Evolutionary conservation across 768 basidiomycete species (phyloP).

Genomic region (Phaffia australis): DNA sequence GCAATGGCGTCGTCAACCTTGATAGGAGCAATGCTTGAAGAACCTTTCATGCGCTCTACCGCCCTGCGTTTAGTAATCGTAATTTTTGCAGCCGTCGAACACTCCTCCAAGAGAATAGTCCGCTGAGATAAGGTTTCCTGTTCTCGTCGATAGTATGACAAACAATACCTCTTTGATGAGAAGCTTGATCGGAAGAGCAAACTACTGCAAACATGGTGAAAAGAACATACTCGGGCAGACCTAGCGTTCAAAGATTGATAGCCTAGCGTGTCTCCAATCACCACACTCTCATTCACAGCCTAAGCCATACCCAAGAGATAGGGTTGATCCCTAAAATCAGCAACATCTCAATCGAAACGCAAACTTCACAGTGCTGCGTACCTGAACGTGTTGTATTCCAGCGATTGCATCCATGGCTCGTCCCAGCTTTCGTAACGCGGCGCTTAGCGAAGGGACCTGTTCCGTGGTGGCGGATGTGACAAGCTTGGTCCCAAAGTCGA

Average conservation of each 20-base stretch:
- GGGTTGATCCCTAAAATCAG: background rate
- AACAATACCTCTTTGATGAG: background rate
- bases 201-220: background rate
- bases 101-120: slow-evolving; percentile 82
- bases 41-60: slow-evolving; percentile 48
- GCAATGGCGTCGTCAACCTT: slow-evolving; percentile 83
- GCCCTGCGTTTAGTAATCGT: slow-evolving; percentile 85
- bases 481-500: slow-evolving; percentile 88
- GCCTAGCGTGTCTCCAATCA: slow-evolving; percentile 87
- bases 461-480: slow-evolving; percentile 82
- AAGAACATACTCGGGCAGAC: slow-evolving; percentile 59
- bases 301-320: slow-evolving; percentile 24
- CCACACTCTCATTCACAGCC: slow-evolving; percentile 86
- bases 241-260: slow-evolving; percentile 97
- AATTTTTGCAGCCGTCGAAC: slow-evolving; percentile 81
- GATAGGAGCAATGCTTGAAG: slow-evolving; percentile 57
- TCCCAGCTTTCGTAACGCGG: slow-evolving; percentile 74
- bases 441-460: slow-evolving; percentile 68
- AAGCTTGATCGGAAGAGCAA: background rate
- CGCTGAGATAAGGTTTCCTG: slow-evolving; percentile 67
- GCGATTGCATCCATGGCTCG: slow-evolving; percentile 75
- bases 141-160: background rate
- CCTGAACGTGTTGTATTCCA: slow-evolving; percentile 78
- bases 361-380: slow-evolving; percentile 21
- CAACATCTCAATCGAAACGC: background rate